phyloP scores from a whole-genome alignment of 78 protist genomes.

The Dictyostelium intermedium region DNA sequence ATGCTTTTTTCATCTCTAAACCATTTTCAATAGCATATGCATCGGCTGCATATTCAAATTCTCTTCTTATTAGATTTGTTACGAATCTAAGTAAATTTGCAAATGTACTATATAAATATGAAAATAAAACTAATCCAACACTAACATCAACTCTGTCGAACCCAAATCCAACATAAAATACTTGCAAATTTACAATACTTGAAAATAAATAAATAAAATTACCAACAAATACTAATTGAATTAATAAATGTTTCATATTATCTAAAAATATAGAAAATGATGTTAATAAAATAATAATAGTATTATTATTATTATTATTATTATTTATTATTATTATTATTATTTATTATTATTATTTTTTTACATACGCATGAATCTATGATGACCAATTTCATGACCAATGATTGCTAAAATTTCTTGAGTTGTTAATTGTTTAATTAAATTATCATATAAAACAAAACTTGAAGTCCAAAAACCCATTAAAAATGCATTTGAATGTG shows the following conservation, averaged over 20 bases:
- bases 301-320: neutral
- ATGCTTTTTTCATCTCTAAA: conserved; percentile 64
- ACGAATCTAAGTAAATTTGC: conserved; percentile 72
- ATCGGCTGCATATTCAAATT: conserved; percentile 73
- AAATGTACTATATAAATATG: conserved; percentile 73
- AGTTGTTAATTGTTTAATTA: conserved; percentile 53
- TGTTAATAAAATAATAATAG: neutral
- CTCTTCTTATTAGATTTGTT: conserved; percentile 57
- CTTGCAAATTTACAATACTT: conserved; percentile 53
- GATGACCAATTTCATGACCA: conserved; percentile 80
- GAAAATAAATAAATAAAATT: conserved; percentile 69
- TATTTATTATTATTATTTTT: neutral
- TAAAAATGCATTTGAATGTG: conserved; percentile 69
- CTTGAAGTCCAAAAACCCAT: conserved; percentile 65
- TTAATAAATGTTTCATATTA: conserved; percentile 61
- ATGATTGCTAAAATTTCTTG: conserved; percentile 56
- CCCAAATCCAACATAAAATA: conserved; percentile 65
- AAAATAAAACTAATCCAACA: conserved; percentile 66
- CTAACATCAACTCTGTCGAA: conserved; percentile 60
- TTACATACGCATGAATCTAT: conserved; percentile 59
- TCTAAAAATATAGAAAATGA: conserved; percentile 22
- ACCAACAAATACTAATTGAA: conserved; percentile 57
- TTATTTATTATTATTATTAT: neutral
- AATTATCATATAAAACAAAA: conserved; percentile 52
- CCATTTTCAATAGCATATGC: conserved; percentile 64